Evolutionary conservation across 345 rosid genomes (phyloP), one percentile per base, ranked within the genome.

Genomic region (Eucalyptus regnans): DNA sequence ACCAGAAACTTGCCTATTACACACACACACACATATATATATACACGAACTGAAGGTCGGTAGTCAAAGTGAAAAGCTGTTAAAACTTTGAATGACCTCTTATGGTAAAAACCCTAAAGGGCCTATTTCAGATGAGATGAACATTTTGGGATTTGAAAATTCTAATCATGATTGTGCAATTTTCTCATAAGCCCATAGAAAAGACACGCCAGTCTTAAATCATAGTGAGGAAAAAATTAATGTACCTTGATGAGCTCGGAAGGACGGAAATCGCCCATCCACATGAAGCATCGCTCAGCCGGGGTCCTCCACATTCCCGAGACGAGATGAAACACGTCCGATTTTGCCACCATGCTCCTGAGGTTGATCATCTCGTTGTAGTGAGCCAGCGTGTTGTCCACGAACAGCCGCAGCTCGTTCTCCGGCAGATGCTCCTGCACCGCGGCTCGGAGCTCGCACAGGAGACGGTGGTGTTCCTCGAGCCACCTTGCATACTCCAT

Each of bases 231-330:
- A 88, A 41, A 56, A 58, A 56, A 50, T 86, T 17, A 50, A 66
- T 9, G 50, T 93, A 97, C 99, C 99, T 95, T 98, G 92, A 98
- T 95, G 94, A 98, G 95, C 89, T 97, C 99, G 33, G 99, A 98
- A 20, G 99, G 99, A 16, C 99, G 97, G 89, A 96, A 98, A 56
- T 96, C 99, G 6, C 99, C 99, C 93, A 98, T 90, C 99, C 99
- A 98, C 97, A 96, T 90, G 95, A 96, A 98, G 92, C 99, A 98
- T n/a, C 99, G 94, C 88, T 98, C 99, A 9, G 99, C 99, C 9
- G 99, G 99, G 87, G 99, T 92, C 94, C 94, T 97, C 99, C 99
- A 98, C 91, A 93, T 93, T 81, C 99, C 99, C 68, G 99, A 97
- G 16, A 96, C 94, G 46, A 98, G 95, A 88, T 98, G 99, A 89